These are phyloP conservation scores for Benincasa hispida DNA, from an alignment of 306 rosid species.

Conservation along the genomic window DNA sequence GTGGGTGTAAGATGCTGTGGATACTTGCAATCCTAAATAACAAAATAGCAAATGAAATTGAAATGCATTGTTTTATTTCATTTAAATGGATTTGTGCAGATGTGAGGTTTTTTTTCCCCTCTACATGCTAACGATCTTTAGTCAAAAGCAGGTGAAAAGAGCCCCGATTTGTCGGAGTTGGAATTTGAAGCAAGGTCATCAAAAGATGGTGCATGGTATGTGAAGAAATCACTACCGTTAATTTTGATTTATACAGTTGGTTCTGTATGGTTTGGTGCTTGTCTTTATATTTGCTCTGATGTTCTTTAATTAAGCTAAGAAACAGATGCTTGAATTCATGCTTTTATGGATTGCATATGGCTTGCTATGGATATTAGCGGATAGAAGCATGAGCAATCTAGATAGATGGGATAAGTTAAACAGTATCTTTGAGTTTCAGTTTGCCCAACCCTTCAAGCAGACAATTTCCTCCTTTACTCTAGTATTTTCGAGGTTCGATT, in stretches of 20 bases:
- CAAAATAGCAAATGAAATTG: not conserved
- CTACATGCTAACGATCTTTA: not conserved
- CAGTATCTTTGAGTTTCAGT: not conserved
- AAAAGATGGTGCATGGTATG: constrained; percentile 94
- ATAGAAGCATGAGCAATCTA: not conserved
- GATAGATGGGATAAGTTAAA: not conserved
- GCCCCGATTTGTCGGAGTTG: constrained; percentile 39
- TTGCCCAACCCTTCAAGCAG: not conserved
- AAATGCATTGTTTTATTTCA: not conserved
- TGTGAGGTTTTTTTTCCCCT: not conserved
- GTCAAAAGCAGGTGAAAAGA: constrained; percentile 31
- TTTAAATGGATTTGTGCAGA: not conserved
- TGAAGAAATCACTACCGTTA: not conserved
- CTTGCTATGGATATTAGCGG: not conserved
- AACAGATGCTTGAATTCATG: not conserved
- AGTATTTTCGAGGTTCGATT: not conserved
- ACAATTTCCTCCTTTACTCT: not conserved
- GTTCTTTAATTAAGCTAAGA: not conserved
- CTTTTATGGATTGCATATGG: not conserved
- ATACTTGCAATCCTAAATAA: not conserved
- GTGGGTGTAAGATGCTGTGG: not conserved
- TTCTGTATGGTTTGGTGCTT: not conserved
- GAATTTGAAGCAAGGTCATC: constrained; percentile 93
- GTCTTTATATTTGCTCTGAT: not conserved
- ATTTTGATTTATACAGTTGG: not conserved